Evolutionary conservation across 441 rosid genomes (phyloP), one percentile per base, ranked within the genome.

Genomic region (Adansonia gregorii): DNA sequence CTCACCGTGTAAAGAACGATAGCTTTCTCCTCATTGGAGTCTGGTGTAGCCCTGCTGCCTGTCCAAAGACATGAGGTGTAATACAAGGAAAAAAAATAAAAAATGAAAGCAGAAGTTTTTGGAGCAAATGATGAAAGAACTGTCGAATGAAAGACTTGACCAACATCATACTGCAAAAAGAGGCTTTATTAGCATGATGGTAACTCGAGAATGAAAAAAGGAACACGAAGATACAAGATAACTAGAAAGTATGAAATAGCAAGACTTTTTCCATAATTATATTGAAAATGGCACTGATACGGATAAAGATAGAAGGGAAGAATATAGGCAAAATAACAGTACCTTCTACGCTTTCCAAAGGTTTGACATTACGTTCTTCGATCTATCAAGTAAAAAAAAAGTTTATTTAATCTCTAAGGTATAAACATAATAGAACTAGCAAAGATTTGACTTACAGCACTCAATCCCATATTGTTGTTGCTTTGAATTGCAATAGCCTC

Each of bases 401-500:
- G 73, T 76, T 71, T 67, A 51, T 68, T 73, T 73, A 58, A 76
- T 67, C 51, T 82, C 10, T 43, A 64, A 35, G 35, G 61, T 55
- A 67, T 14, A 31, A 39, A 73, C 46, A 82, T 45, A 41, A 78
- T 59, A 77, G 49, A 76, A 41, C 67, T 48, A 17, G 54, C 8
- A 65, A 64, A 11, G 59, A 69, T 14, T 68, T 48, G 41, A 87
- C 97, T 86, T 83, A 94, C 98, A 69, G 84, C 69, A 78, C 78
- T 83, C 77, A 85, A 73, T 55, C 91, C 92, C 43, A 82, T 78
- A 17, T 87, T 89, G 70, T 73, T 85, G 72, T 88, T 93, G 87
- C 90, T 88, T 84, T 93, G 99, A 70, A 87, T 88, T 41, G 88
- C 87, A 86, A 94, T 92, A 81, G 98, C 98, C 85, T 93, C 93